Evolutionary conservation across 2,329 filamentous ascomycete species (phyloP).

Genomic region (Curvularia hawaiiensis): DNA sequence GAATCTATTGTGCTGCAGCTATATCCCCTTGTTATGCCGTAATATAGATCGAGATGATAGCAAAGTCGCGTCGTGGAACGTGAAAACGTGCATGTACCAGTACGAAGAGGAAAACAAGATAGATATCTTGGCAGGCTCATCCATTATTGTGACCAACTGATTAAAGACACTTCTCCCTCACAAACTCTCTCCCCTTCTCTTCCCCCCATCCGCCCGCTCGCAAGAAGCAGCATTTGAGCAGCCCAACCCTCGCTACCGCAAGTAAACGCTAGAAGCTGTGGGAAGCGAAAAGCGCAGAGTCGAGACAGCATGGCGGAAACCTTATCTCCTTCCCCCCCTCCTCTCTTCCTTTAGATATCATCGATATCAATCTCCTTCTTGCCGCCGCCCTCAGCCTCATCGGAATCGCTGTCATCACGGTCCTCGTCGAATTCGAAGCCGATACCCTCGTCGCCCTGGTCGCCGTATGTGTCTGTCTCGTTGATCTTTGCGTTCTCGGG

Average conservation of each 20-base stretch:
- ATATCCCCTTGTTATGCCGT: neutral
- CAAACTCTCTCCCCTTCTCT: too few relatives aligned
- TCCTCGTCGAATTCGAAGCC: constrained; percentile 99
- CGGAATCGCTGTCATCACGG: constrained; percentile 61
- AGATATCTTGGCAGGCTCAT: neutral
- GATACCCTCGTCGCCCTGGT: constrained; percentile 88
- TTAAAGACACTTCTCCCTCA: neutral
- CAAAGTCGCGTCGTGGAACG: neutral
- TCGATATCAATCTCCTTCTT: constrained; percentile 92
- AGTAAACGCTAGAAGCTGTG: constrained; percentile 9
- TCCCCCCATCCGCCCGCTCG: constrained; percentile 43
- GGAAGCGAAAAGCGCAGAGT: constrained; percentile 20
- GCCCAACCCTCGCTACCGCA: constrained; percentile 28
- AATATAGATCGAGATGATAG: neutral
- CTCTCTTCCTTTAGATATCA: constrained; percentile 69
- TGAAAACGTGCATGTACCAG: neutral
- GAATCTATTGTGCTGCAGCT: neutral
- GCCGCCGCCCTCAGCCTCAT: constrained; percentile 62
- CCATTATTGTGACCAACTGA: neutral
- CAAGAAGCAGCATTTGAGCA: constrained; percentile 49
- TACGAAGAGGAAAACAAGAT: neutral
- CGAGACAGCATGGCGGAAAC: constrained; percentile 47
- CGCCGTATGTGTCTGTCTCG: constrained; percentile 93
- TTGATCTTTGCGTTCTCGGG: constrained; percentile 99
- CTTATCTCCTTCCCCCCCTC: constrained; percentile 10